Evolutionary conservation across 306 rosid species (phyloP), one percentile per base, ranked within the genome.

Genomic region (Cucumis hystrix): DNA sequence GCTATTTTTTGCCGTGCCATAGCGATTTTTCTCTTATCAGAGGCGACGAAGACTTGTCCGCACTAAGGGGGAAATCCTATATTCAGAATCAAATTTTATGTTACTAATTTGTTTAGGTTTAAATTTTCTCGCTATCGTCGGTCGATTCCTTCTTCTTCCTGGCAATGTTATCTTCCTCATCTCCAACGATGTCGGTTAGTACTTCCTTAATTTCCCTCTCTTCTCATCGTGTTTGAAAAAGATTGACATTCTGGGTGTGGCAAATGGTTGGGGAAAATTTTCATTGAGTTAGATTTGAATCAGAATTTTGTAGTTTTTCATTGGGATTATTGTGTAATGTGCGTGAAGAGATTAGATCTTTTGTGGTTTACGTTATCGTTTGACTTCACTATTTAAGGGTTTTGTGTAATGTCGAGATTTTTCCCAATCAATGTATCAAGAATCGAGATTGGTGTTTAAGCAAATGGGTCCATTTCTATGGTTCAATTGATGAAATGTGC

Each of bases 171-270:
- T 52, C 47, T 73, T 73, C 47, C 47, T 52, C 77, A 52, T 73
- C 52, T 52, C 40, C 40, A 16, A 45, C 62, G 62, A 73, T 73
- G 77, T 73, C 77, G 77, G 77, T 72, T 28, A 52, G 77, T 73
- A 33, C 47, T 52, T 51, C 63, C 5, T 73, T 21, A 52, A 73
- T 51, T 52, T 73, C 62, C 61, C 28, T 73, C 47, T 28, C 47
- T 52, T 64, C 52, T 30, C 63, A 37, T 33, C 13, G 61, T 54
- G 63, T 73, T 52, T 73, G 45, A 52, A 72, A n/a, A n/a, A n/a
- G 40, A 72, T 72, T 72, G 21, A 17, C 62, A 72, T 72, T 51
- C 20, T 30, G 35, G 75, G 77, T 10, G 56, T 43, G 55, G 35
- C 16, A 68, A 21, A 65, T n/a, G 55, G 37, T 69, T 69, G 1